Conservation (phyloP, 1,139 yeast species). For the Candida sanyaensis region DNA sequence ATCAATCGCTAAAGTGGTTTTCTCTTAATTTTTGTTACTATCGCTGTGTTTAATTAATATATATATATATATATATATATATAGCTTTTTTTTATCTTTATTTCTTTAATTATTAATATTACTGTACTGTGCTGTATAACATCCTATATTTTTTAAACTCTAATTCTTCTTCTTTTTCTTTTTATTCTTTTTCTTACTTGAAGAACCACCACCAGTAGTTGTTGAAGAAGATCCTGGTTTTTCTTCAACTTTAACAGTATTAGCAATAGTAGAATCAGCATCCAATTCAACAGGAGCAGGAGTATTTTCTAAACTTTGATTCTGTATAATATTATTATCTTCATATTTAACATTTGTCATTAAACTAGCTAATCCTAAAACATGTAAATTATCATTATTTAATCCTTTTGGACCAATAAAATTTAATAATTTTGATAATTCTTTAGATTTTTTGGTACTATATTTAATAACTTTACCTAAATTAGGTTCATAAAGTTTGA, state of each 20-base stretch:
- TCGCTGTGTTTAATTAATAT: no score
- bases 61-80: no score
- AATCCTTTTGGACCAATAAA: constrained; percentile 89
- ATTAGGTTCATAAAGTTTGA: constrained; percentile 73
- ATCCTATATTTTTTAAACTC: not conserved
- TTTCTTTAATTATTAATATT: not conserved
- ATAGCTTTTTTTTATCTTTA: no score
- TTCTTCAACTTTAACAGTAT: constrained; percentile 4
- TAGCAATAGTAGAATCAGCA: not conserved
- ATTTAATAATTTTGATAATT: constrained; percentile 73
- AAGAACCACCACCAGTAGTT: constrained; percentile 5
- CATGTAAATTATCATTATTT: constrained; percentile 26
- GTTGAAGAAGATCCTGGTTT: constrained; percentile 5
- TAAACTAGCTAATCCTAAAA: constrained; percentile 40
- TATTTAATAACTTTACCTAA: constrained; percentile 68
- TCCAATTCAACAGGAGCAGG: constrained; percentile 13
- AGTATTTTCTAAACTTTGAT: constrained; percentile 8
- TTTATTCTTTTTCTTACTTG: constrained; percentile 24
- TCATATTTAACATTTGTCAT: constrained; percentile 45
- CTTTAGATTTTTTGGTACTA: constrained; percentile 68
- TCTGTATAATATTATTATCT: constrained; percentile 18
- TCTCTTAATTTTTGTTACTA: no score
- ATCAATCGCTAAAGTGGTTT: no score
- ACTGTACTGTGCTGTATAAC: not conserved
- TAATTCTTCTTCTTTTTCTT: constrained; percentile 27